Conservation (phyloP, 441 rosid genomes). For the Dalechampia spathulata region DNA sequence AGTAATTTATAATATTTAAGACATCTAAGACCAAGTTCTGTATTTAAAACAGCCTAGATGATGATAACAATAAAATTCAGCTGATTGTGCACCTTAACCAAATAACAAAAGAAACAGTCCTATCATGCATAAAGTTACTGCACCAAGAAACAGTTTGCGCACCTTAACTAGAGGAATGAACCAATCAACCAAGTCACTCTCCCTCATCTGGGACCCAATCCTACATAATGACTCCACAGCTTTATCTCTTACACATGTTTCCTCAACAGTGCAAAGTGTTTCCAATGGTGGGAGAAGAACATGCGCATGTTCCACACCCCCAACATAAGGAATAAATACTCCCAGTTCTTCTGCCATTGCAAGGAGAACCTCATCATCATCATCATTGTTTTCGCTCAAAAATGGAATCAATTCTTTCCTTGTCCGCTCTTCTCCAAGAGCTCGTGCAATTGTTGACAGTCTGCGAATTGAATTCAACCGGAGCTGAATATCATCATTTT, state of each 20-base stretch:
- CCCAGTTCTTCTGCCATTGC: slow-evolving; percentile 95
- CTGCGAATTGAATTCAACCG: slow-evolving; percentile 81
- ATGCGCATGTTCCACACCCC: slow-evolving; percentile 85
- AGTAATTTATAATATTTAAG: background rate
- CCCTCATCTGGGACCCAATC: slow-evolving; percentile 89
- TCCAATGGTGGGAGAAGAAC: slow-evolving; percentile 79
- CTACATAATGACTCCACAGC: slow-evolving; percentile 86
- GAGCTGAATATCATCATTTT: slow-evolving; percentile 89
- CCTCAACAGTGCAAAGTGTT: slow-evolving; percentile 84
- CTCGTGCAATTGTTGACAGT: slow-evolving; percentile 83
- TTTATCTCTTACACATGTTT: slow-evolving; percentile 92
- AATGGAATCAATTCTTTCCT: slow-evolving; percentile 87
- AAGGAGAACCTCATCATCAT: slow-evolving; percentile 94
- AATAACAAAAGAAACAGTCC: background rate
- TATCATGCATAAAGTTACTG: background rate
- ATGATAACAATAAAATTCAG: background rate
- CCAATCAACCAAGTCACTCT: slow-evolving; percentile 63
- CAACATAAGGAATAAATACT: slow-evolving; percentile 82
- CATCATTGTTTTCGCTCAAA: slow-evolving; percentile 85
- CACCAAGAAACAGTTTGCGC: background rate
- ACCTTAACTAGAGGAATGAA: slow-evolving; percentile 90
- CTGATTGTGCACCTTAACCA: background rate
- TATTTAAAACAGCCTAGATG: background rate
- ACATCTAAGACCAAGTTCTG: background rate
- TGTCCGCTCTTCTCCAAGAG: slow-evolving; percentile 91